Percentiles rank a stretch among this genome's conserved stretches.
Conservation (phyloP, 768 basidiomycete species). For the Boletus bicolor region DNA sequence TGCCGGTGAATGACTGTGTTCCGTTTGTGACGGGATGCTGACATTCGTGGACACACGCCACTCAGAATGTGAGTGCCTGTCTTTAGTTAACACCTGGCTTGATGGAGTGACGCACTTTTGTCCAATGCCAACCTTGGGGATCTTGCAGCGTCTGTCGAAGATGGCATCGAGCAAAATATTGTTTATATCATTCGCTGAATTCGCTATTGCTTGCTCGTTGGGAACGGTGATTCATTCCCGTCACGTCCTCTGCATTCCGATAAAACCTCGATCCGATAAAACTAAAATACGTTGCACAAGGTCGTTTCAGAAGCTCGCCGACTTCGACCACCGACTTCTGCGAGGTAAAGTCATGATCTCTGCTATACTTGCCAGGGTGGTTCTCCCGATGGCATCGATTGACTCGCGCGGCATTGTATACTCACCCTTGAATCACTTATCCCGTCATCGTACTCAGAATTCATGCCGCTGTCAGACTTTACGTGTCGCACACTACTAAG, state of each 20-base stretch:
- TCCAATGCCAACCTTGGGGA: neutral
- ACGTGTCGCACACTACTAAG: constrained; percentile 21
- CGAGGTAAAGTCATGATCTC: constrained; percentile 15
- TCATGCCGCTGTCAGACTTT: constrained; percentile 29
- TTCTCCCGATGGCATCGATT: constrained; percentile 34
- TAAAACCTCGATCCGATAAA: constrained; percentile 21
- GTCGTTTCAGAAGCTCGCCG: constrained; percentile 18
- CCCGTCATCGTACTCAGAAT: constrained; percentile 17
- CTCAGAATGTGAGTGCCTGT: neutral
- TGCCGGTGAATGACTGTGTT: neutral
- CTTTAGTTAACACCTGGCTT: neutral
- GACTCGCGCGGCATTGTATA: constrained; percentile 16
- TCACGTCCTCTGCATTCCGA: constrained; percentile 16
- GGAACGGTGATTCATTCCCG: constrained; percentile 25
- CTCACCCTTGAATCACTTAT: constrained; percentile 30
- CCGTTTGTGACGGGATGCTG: neutral
- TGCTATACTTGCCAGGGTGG: constrained; percentile 6
- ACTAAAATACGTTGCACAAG: constrained; percentile 9
- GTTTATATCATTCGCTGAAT: constrained; percentile 9
- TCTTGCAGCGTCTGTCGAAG: constrained; percentile 3
- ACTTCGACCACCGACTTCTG: constrained; percentile 15
- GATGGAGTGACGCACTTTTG: neutral
- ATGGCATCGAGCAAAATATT: constrained; percentile 4
- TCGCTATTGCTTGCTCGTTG: constrained; percentile 26
- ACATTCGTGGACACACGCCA: neutral